phyloP scores from a whole-genome alignment of 345 rosid species.

The Sisymbrium irio region DNA sequence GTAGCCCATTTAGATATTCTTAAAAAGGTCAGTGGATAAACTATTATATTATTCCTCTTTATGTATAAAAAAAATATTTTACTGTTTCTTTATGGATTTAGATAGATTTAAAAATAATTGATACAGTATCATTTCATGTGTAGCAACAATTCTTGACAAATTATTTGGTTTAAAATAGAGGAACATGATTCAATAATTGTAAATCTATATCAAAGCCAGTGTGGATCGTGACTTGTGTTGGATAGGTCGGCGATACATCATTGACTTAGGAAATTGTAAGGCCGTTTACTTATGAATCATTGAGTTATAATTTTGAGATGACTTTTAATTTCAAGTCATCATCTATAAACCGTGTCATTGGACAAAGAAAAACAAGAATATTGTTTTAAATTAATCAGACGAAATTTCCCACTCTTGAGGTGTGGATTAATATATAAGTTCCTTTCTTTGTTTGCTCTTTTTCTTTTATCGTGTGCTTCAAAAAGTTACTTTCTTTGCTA shows the following conservation, averaged over 20 bases:
- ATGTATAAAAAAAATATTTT: neutral
- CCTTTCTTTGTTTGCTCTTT: neutral
- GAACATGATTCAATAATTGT: constrained; percentile 22
- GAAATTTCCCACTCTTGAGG: neutral
- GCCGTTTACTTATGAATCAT: constrained; percentile 17
- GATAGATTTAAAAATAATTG: neutral
- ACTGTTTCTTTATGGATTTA: neutral
- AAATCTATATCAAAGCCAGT: neutral
- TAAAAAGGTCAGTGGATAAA: neutral
- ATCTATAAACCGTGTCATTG: neutral
- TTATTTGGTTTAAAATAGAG: neutral
- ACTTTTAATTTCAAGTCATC: neutral
- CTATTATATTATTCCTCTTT: neutral
- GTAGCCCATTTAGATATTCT: constrained; percentile 9
- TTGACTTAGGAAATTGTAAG: constrained; percentile 15
- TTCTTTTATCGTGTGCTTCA: neutral
- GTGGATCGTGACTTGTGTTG: constrained; percentile 20
- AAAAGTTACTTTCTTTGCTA: neutral
- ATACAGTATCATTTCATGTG: constrained; percentile 34
- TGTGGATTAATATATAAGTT: neutral
- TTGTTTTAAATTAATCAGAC: neutral
- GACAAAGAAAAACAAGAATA: neutral
- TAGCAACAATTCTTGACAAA: neutral
- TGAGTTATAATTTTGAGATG: neutral
- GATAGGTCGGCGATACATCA: constrained; percentile 14